phyloP scores from a whole-genome alignment of 495 filamentous ascomycete genomes.

The Penicilliopsis zonata region DNA sequence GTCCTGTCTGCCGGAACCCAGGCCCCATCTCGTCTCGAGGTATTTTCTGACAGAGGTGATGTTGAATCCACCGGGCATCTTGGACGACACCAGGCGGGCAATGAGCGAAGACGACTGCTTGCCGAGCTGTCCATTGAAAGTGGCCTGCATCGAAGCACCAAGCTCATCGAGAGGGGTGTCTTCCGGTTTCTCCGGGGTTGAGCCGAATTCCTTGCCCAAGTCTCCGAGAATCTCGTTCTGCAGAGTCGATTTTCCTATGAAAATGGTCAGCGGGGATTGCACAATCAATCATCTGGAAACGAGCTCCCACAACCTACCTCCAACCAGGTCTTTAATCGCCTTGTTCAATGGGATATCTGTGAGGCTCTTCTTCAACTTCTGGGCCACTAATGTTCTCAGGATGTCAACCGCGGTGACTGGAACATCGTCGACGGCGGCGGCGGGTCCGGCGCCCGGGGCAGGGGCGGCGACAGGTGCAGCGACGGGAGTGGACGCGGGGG shows the following conservation, averaged over 20 bases:
- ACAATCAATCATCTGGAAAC: constrained; percentile 1
- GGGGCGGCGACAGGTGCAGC: constrained; percentile 36
- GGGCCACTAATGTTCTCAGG: constrained; percentile 82
- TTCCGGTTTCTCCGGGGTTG: constrained; percentile 96
- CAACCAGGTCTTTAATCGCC: constrained; percentile 97
- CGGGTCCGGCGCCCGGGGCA: constrained; percentile 69
- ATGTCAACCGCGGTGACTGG: constrained; percentile 84
- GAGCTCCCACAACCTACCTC: constrained; percentile 51
- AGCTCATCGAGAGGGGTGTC: constrained; percentile 94
- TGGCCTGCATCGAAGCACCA: constrained; percentile 89
- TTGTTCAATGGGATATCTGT: constrained; percentile 86
- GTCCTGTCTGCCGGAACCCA: constrained; percentile 81
- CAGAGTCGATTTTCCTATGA: constrained; percentile 83
- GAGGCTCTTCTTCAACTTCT: constrained; percentile 94
- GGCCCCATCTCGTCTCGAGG: constrained; percentile 84
- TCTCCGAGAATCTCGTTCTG: constrained; percentile 95
- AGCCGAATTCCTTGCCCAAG: constrained; percentile 95
- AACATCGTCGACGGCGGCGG: constrained; percentile 71
- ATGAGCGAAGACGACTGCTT: constrained; percentile 93
- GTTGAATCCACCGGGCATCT: constrained; percentile 99
- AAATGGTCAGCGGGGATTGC: too few relatives aligned
- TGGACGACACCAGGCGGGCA: constrained; percentile 89
- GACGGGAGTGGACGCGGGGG: constrained; percentile 32
- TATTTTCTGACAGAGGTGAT: constrained; percentile 93
- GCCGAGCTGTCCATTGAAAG: constrained; percentile 94